These are phyloP conservation scores for Sophora flavescens DNA, from an alignment of 306 rosid genomes.

Conservation along the genomic window DNA sequence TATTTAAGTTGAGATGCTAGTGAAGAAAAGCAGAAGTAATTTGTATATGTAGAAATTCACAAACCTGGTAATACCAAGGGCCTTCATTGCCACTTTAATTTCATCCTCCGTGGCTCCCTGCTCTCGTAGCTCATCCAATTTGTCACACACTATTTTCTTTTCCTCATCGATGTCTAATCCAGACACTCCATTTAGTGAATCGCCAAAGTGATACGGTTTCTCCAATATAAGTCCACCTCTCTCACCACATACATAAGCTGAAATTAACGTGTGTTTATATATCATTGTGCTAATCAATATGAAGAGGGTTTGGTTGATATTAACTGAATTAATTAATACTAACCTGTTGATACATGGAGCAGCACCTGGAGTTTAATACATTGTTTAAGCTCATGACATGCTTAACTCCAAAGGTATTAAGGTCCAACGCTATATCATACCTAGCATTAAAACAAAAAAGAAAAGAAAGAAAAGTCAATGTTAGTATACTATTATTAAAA, in stretches of 20 bases:
- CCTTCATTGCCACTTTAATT: constrained; percentile 70
- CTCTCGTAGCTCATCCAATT: constrained; percentile 51
- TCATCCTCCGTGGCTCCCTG: constrained; percentile 54
- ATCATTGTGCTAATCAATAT: neutral
- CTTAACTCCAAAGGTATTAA: constrained; percentile 76
- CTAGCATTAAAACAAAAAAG: constrained; percentile 42
- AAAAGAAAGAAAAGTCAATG: neutral
- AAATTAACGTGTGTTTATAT: neutral
- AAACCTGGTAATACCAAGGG: constrained; percentile 73
- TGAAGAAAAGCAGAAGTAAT: neutral
- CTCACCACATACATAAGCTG: constrained; percentile 89
- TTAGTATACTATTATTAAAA: neutral
- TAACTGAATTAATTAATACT: neutral
- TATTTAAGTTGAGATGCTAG: neutral
- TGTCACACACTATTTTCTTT: constrained; percentile 46
- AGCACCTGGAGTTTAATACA: constrained; percentile 63
- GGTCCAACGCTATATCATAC: constrained; percentile 67
- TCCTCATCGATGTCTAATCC: constrained; percentile 72
- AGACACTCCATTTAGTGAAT: constrained; percentile 63
- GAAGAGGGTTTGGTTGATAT: neutral
- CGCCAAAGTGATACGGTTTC: constrained; percentile 62
- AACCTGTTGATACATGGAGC: constrained; percentile 86
- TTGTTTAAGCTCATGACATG: constrained; percentile 66
- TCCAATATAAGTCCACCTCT: constrained; percentile 70
- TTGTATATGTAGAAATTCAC: neutral